These are phyloP conservation scores for Herpotrichia juniperi DNA, from an alignment of 2,329 filamentous ascomycete genomes.

Conservation along the genomic window DNA sequence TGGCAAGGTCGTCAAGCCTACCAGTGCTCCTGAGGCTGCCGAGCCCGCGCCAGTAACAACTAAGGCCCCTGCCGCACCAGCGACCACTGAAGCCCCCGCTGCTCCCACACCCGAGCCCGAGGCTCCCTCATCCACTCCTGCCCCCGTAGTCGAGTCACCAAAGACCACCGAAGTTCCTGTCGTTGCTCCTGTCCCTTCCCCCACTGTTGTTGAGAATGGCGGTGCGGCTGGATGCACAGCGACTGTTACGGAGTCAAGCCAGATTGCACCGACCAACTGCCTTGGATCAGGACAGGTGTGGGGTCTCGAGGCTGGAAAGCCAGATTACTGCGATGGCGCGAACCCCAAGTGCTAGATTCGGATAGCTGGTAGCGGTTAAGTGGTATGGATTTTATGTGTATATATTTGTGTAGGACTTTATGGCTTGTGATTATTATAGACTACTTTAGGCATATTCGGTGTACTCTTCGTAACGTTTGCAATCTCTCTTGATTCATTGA, in stretches of 20 bases:
- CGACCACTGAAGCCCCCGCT: neutral
- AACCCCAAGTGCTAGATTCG: too few relatives aligned
- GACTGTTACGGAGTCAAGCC: constrained; percentile 4
- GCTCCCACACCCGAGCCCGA: neutral
- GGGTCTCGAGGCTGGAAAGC: neutral
- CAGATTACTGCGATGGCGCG: constrained; percentile 8
- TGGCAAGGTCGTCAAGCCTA: constrained; percentile 1
- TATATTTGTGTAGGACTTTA: too few relatives aligned
- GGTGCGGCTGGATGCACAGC: constrained; percentile 6
- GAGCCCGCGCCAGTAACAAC: neutral
- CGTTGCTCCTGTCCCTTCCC: neutral
- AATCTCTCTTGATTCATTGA: too few relatives aligned
- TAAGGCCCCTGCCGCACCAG: neutral
- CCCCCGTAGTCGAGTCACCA: neutral
- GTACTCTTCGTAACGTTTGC: too few relatives aligned
- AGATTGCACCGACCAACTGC: constrained; percentile 11
- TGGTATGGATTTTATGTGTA: too few relatives aligned
- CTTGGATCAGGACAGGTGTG: constrained; percentile 6
- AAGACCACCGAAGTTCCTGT: neutral
- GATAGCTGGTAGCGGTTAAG: too few relatives aligned
- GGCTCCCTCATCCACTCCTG: neutral
- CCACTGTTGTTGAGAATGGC: neutral
- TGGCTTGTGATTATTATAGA: too few relatives aligned
- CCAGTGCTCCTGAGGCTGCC: neutral
- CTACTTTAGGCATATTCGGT: too few relatives aligned